These are phyloP conservation scores for Apophysomyces elegans DNA, from an alignment of 371 early-diverging fungal genomes.

Conservation along the genomic window DNA sequence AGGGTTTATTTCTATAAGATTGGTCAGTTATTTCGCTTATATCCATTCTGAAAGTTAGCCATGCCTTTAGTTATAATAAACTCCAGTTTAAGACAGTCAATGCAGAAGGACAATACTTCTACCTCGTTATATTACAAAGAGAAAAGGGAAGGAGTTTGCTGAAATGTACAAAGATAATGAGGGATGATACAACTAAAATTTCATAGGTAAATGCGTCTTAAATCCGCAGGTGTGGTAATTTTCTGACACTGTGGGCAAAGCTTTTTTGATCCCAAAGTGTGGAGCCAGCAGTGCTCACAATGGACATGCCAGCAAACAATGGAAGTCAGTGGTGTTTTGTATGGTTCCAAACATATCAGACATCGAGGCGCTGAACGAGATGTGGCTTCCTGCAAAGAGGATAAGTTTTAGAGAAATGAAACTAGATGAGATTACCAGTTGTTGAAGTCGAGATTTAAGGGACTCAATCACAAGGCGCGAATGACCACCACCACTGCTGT, in stretches of 20 bases:
- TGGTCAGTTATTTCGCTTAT: too few relatives aligned
- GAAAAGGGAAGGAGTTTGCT: not conserved
- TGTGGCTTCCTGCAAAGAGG: constrained; percentile 39
- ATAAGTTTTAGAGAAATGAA: not conserved
- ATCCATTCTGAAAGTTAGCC: too few relatives aligned
- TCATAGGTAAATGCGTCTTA: constrained; percentile 85
- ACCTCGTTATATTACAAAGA: constrained; percentile 7
- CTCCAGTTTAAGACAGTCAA: too few relatives aligned
- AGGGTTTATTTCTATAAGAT: not conserved
- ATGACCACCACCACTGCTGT: constrained; percentile 27
- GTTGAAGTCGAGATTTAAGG: constrained; percentile 71
- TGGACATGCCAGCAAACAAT: constrained; percentile 94
- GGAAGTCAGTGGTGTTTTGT: constrained; percentile 73
- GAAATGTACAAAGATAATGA: constrained; percentile 7
- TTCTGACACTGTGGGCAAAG: constrained; percentile 92
- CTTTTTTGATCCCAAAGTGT: constrained; percentile 83
- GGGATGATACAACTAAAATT: not conserved
- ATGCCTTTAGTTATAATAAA: too few relatives aligned
- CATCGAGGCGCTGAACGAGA: constrained; percentile 67
- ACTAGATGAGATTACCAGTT: constrained; percentile 43
- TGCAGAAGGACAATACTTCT: too few relatives aligned
- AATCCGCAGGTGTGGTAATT: constrained; percentile 84
- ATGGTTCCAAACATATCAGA: constrained; percentile 83
- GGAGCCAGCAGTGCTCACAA: constrained; percentile 90
- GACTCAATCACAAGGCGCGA: constrained; percentile 74